Conservation (phyloP, 2,329 filamentous ascomycete genomes). For the Lomentospora prolificans region DNA sequence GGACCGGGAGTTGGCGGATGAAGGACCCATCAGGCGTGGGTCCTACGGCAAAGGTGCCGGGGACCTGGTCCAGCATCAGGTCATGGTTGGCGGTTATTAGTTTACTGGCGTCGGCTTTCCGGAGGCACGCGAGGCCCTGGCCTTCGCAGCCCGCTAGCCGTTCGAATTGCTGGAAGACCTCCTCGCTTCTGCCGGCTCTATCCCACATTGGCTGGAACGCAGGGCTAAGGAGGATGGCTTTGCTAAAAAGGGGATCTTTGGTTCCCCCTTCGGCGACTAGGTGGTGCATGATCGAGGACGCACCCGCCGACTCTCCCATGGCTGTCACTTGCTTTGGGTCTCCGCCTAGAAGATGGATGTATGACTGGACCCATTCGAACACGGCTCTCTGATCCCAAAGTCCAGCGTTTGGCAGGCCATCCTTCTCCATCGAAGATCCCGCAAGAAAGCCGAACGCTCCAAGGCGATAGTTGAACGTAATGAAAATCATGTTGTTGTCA, state of each 20-base stretch:
- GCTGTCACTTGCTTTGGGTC: constrained; percentile 34
- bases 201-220: constrained; percentile 26
- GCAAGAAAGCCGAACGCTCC: constrained; percentile 38
- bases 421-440: constrained; percentile 30
- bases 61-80: constrained; percentile 16
- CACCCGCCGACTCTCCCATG: constrained; percentile 41
- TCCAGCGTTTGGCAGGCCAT: constrained; percentile 32
- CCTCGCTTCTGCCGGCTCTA: constrained; percentile 18
- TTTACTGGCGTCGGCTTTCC: constrained; percentile 14
- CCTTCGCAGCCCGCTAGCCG: constrained; percentile 20
- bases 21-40: constrained; percentile 21
- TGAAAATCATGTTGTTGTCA: constrained; percentile 30
- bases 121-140: constrained; percentile 19
- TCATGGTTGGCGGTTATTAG: constrained; percentile 19
- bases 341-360: constrained; percentile 36
- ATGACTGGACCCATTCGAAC: constrained; percentile 37
- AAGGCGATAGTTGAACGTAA: constrained; percentile 37
- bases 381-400: constrained; percentile 33
- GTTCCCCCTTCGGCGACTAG: constrained; percentile 33
- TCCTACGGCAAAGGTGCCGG: constrained; percentile 22
- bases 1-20: constrained; percentile 21
- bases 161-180: constrained; percentile 22
- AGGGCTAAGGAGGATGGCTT: constrained; percentile 23
- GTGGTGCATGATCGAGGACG: constrained; percentile 39
- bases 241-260: constrained; percentile 30